These are phyloP conservation scores for Claviceps humidiphila DNA, from an alignment of 2,329 filamentous ascomycete species.

Conservation along the genomic window DNA sequence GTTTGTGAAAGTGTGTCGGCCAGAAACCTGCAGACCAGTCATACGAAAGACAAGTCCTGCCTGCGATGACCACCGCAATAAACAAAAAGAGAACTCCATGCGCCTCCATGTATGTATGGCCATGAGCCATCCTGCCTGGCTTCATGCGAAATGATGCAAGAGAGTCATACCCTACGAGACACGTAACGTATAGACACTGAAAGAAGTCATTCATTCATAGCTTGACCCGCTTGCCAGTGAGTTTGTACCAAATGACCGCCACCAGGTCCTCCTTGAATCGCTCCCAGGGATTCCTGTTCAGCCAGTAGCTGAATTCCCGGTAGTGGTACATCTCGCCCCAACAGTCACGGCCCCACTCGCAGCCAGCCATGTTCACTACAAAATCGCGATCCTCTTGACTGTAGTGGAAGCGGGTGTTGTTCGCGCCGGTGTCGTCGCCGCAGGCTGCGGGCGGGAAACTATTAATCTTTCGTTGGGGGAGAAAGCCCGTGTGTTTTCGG, in stretches of 20 bases:
- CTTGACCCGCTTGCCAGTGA: slow-evolving; percentile 48
- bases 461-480: slow-evolving; percentile 86
- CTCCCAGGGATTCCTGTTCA: slow-evolving; percentile 78
- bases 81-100: neutral
- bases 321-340: slow-evolving; percentile 98
- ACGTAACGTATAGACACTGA: too few relatives aligned
- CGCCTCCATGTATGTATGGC: neutral
- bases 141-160: neutral
- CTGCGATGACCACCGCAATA: neutral
- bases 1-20: neutral
- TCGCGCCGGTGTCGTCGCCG: slow-evolving; percentile 49
- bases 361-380: slow-evolving; percentile 95
- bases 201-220: slow-evolving; percentile 20
- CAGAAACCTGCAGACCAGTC: neutral
- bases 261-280: slow-evolving; percentile 54
- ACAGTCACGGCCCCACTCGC: slow-evolving; percentile 91
- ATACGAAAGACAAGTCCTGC: neutral
- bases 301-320: slow-evolving; percentile 76
- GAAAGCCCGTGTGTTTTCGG: slow-evolving; percentile 73
- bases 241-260: slow-evolving; percentile 47
- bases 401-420: slow-evolving; percentile 74
- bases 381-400: slow-evolving; percentile 77
- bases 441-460: slow-evolving; percentile 87
- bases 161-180: neutral
- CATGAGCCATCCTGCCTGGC: neutral